Evolutionary conservation across 176 grass and related monocot species (phyloP).

Genomic region (Ampelocalamus luodianensis): DNA sequence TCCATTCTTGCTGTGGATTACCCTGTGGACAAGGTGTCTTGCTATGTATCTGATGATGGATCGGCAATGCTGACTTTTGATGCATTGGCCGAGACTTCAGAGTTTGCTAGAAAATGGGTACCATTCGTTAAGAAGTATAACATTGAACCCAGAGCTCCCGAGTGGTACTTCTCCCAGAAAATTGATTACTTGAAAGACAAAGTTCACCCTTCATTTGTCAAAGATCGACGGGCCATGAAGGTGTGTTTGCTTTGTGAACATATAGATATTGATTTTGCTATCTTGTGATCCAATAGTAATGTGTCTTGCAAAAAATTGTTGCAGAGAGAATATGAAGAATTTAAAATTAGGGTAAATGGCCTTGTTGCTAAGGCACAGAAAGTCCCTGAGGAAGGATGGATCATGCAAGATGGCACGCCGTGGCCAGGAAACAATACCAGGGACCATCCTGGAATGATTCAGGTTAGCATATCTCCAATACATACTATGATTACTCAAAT

Average conservation of each 20-base stretch:
- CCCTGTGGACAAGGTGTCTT: constrained; percentile 97
- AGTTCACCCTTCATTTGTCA: constrained; percentile 95
- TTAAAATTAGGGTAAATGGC: constrained; percentile 87
- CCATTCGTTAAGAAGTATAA: constrained; percentile 96
- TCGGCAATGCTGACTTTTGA: constrained; percentile 98
- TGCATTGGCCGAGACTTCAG: constrained; percentile 94
- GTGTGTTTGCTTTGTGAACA: constrained; percentile 49
- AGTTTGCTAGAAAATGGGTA: constrained; percentile 99
- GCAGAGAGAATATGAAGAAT: constrained; percentile 99
- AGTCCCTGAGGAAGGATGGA: constrained; percentile 98
- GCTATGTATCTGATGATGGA: constrained; percentile 99
- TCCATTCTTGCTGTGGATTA: constrained; percentile 99
- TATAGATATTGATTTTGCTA: constrained; percentile 11
- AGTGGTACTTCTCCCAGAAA: constrained; percentile 94
- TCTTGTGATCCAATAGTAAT: constrained; percentile 17
- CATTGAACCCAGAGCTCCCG: constrained; percentile 97
- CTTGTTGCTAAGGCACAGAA: constrained; percentile 98
- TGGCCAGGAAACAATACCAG: constrained; percentile 99
- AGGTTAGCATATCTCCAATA: constrained; percentile 59
- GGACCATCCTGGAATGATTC: constrained; percentile 99
- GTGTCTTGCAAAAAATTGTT: constrained; percentile 10
- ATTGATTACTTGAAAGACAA: constrained; percentile 99
- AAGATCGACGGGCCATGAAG: constrained; percentile 99
- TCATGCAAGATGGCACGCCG: constrained; percentile 99
- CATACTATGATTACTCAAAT: constrained; percentile 4